Percentiles rank a stretch among this genome's conserved stretches.
Evolutionary conservation across 495 filamentous ascomycete genomes (phyloP).

Genomic region (Lophiostoma macrostomum): DNA sequence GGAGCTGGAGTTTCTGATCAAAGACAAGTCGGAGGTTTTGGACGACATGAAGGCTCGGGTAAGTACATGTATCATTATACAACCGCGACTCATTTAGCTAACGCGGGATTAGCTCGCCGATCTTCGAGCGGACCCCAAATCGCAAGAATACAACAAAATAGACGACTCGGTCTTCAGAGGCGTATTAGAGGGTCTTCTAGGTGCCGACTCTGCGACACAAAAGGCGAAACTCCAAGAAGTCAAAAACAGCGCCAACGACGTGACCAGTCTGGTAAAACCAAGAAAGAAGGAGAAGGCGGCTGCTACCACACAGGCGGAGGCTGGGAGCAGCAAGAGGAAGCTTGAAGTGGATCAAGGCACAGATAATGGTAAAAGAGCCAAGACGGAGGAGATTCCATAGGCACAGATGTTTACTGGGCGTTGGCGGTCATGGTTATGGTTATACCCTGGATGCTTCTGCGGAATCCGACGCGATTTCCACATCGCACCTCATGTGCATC

Average conservation of each 20-base stretch:
- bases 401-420: too few species aligned
- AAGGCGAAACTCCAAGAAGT: conserved; percentile 71
- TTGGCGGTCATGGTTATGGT: too few species aligned
- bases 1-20: conserved; percentile 19
- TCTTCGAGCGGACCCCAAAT: conserved; percentile 61
- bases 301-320: conserved; percentile 15
- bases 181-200: conserved; percentile 71
- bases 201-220: conserved; percentile 59
- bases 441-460: too few species aligned
- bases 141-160: conserved; percentile 55
- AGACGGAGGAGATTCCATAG: conserved; percentile 34
- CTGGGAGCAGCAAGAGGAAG: conserved; percentile 35
- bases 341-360: conserved; percentile 28
- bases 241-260: conserved; percentile 75
- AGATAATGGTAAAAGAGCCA: conserved; percentile 39
- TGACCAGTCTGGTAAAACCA: conserved; percentile 75
- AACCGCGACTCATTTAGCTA: conserved; percentile 21
- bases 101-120: conserved; percentile 61
- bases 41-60: conserved; percentile 34
- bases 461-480: too few species aligned
- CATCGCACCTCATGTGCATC: too few species aligned
- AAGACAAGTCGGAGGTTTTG: conserved; percentile 30
- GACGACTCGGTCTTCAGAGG: conserved; percentile 56
- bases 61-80: conserved; percentile 23
- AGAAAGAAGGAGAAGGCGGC: conserved; percentile 55